Percentiles rank a stretch among this genome's conserved stretches.
Conservation (phyloP, 2,329 filamentous ascomycete genomes). For the Sarocladiaceae sp. region DNA sequence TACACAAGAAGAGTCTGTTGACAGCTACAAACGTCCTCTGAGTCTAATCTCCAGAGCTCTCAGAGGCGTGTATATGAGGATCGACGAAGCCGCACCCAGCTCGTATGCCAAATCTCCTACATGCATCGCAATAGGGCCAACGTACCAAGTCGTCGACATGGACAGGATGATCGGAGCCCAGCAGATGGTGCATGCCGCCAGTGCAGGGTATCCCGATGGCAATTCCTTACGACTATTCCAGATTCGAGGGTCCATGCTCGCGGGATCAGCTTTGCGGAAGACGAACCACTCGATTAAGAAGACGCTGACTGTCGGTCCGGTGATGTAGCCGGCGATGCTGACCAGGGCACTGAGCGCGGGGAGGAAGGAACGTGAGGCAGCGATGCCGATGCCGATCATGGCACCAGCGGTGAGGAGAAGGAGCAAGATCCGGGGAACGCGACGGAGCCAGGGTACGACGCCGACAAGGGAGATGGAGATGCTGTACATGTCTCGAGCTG, state of each 20-base stretch:
- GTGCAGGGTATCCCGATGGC: constrained; percentile 2
- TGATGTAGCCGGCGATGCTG: constrained; percentile 4
- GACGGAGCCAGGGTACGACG: not conserved
- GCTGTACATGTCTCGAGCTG: constrained; percentile 6
- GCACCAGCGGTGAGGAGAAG: not conserved
- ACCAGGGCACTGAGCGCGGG: constrained; percentile 2
- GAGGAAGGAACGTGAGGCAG: constrained; percentile 3
- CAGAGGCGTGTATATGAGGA: not conserved
- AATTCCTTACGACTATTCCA: not conserved
- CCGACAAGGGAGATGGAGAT: constrained; percentile 4
- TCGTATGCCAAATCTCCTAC: not conserved
- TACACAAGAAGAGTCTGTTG: not conserved
- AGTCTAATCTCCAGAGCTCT: not conserved
- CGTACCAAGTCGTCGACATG: constrained; percentile 2
- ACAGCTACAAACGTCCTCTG: not conserved
- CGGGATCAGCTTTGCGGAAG: not conserved
- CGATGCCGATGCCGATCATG: constrained; percentile 6
- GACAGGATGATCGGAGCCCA: constrained; percentile 3
- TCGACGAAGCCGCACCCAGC: not conserved
- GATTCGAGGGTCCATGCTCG: constrained; percentile 1
- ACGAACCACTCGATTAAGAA: constrained; percentile 3
- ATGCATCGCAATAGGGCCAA: constrained; percentile 1
- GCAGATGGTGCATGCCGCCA: not conserved
- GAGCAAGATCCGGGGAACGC: not conserved
- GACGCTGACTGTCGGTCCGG: constrained; percentile 2